Base-by-base conservation (phyloP, 306 rosid species). In the Rosa rugosa region DNA sequence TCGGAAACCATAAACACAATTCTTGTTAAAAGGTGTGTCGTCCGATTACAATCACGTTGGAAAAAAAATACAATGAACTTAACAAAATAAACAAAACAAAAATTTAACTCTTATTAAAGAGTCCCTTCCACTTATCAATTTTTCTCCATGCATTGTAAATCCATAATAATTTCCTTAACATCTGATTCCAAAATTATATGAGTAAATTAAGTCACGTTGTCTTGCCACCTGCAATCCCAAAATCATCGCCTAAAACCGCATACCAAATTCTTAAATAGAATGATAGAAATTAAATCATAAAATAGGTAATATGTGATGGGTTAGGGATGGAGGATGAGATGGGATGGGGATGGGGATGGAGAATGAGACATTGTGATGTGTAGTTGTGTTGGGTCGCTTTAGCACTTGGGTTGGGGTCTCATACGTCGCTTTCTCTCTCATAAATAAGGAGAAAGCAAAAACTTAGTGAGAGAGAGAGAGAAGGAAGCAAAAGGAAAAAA, bases 381-480 rank as follows among this genome's bases (percentile, higher is more conserved):
- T 20, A 38, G 66, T 16, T 57, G 56, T 20, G 79, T 72, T 69
- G 85, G 85, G 86, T 75, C 83, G 86, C 89, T 87, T 85, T 83
- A 80, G 84, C 82, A 79, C 78, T 73, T 75, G 83, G 44, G 73
- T 57, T 22, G 72, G 77, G 75, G 70, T 84, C 94, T 94, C 91
- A 90, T 85, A 87, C 78, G 96, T 92, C 97, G 75, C 86, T 92
- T 82, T 94, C 97, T 80, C 97, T 80, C 82, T 94, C 92, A 91
- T 94, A 94, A 94, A 94, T 90, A 85, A 84, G 81, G 86, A 85
- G 71, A 84, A 88, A 87, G 88, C 87, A 88, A 88, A 86, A 74
- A 83, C 83, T 66, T 5, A 11, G 70, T 44, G 14, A 75, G 71
- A 60, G 18, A 22, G 3, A 49, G 20, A n/a, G 25, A 5, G 11